Percentiles rank a stretch among this genome's conserved stretches.
phyloP scores from a whole-genome alignment of 768 basidiomycete genomes.

The Suillus decipiens region DNA sequence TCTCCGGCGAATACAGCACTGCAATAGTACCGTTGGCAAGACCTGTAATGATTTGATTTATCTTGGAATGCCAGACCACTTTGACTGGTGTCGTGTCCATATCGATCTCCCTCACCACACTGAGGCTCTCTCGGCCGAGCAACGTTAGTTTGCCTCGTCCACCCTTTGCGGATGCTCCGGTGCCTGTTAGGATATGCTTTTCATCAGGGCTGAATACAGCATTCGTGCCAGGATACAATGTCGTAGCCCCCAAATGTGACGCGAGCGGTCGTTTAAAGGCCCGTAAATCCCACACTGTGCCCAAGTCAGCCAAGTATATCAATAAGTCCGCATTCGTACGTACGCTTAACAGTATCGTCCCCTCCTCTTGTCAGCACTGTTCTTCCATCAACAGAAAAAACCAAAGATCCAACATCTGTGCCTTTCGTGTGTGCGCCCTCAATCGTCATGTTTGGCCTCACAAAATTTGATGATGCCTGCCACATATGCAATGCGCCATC shows the following conservation, averaged over 20 bases:
- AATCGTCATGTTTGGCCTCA: slow-evolving; percentile 81
- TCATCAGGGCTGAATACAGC: slow-evolving; percentile 96
- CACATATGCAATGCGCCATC: slow-evolving; percentile 95
- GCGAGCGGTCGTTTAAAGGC: slow-evolving; percentile 88
- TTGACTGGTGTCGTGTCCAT: slow-evolving; percentile 84
- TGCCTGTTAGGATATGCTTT: slow-evolving; percentile 83
- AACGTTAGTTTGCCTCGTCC: slow-evolving; percentile 74
- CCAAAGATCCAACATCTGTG: slow-evolving; percentile 83
- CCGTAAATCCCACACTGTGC: slow-evolving; percentile 90
- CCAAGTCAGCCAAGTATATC: slow-evolving; percentile 7
- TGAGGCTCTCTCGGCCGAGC: slow-evolving; percentile 68
- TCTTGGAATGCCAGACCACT: slow-evolving; percentile 93
- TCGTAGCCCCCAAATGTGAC: slow-evolving; percentile 61
- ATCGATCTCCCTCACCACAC: slow-evolving; percentile 64
- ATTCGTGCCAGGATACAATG: slow-evolving; percentile 91
- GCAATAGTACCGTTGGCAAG: slow-evolving; percentile 86
- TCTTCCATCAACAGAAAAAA: slow-evolving; percentile 86
- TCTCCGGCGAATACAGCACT: slow-evolving; percentile 89
- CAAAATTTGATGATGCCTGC: slow-evolving; percentile 91
- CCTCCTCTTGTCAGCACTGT: slow-evolving; percentile 88
- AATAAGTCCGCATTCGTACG: slow-evolving; percentile 35
- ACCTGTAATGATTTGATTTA: slow-evolving; percentile 93
- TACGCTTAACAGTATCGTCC: slow-evolving; percentile 95
- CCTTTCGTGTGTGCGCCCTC: slow-evolving; percentile 88
- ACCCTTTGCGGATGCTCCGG: slow-evolving; percentile 66